phyloP scores from a whole-genome alignment of 495 filamentous ascomycete species.

The Neurospora sp. region DNA sequence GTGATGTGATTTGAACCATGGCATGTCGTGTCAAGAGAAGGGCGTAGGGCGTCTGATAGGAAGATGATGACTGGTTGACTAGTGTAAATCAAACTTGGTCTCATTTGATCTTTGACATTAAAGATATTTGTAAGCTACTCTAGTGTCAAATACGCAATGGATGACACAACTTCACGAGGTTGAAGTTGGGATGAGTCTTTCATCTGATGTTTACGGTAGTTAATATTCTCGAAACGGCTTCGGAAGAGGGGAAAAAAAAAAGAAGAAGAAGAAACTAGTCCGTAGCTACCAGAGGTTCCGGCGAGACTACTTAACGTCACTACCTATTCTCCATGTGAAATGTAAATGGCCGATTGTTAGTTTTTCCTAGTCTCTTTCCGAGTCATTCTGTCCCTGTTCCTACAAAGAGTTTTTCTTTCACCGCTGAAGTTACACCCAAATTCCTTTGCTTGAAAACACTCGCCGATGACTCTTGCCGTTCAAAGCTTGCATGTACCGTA shows the following conservation, averaged over 20 bases:
- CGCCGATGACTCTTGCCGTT: not conserved
- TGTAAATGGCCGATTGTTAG: not conserved
- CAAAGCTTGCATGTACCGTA: not conserved
- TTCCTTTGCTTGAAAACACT: not conserved
- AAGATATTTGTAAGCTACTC: not conserved
- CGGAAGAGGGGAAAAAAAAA: not conserved
- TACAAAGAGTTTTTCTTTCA: not conserved
- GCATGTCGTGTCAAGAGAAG: not conserved
- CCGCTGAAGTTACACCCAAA: not conserved
- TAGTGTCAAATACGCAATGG: not conserved
- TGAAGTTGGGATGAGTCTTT: not conserved
- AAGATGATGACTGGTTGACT: too few species aligned
- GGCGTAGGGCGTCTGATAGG: not conserved
- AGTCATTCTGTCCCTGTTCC: not conserved
- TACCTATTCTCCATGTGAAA: not conserved
- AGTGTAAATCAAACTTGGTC: too few species aligned
- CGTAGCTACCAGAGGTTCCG: not conserved
- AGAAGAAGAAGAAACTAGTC: not conserved
- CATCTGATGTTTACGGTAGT: not conserved
- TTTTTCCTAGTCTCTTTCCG: not conserved
- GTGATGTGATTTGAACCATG: not conserved
- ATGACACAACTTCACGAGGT: not conserved
- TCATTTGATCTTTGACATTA: too few species aligned
- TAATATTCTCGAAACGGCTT: not conserved
- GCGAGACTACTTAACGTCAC: not conserved